phyloP scores from a whole-genome alignment of 2,329 filamentous ascomycete genomes.

The Domatiomyces catenatus region DNA sequence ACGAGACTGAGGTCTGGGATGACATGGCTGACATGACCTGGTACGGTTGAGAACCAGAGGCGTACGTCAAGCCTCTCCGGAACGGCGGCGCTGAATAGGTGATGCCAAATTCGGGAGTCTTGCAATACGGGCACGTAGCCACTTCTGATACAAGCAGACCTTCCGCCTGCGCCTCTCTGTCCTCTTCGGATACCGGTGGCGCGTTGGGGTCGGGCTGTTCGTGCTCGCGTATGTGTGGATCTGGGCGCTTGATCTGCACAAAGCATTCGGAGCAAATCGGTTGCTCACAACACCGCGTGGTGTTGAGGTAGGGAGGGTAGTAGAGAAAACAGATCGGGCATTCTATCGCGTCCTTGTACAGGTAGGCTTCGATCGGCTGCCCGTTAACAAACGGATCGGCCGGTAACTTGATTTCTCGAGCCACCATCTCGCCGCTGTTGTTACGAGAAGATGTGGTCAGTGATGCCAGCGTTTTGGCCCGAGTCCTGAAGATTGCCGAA shows the following conservation, averaged over 20 bases:
- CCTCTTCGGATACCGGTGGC: conserved; percentile 20
- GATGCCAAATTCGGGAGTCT: conserved; percentile 89
- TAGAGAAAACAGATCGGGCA: conserved; percentile 95
- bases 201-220: conserved; percentile 32
- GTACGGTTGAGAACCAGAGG: conserved; percentile 36
- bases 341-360: conserved; percentile 82
- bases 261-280: conserved; percentile 97
- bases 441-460: conserved; percentile 64
- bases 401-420: conserved; percentile 64
- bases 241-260: conserved; percentile 90
- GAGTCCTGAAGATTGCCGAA: conserved; percentile 55
- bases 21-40: conserved; percentile 58
- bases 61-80: conserved; percentile 63
- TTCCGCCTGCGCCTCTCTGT: conserved; percentile 31
- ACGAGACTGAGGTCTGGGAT: conserved; percentile 65
- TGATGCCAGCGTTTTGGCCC: conserved; percentile 78
- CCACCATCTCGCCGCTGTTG: conserved; percentile 54
- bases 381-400: conserved; percentile 82
- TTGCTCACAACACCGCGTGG: conserved; percentile 88
- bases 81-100: conserved; percentile 84
- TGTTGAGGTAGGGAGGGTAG: conserved; percentile 88
- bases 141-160: conserved; percentile 73
- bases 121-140: conserved; percentile 85
- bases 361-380: conserved; percentile 77
- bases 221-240: conserved; percentile 79